These are phyloP conservation scores for Amanita subjunquillea DNA, from an alignment of 768 basidiomycete species.

Conservation along the genomic window DNA sequence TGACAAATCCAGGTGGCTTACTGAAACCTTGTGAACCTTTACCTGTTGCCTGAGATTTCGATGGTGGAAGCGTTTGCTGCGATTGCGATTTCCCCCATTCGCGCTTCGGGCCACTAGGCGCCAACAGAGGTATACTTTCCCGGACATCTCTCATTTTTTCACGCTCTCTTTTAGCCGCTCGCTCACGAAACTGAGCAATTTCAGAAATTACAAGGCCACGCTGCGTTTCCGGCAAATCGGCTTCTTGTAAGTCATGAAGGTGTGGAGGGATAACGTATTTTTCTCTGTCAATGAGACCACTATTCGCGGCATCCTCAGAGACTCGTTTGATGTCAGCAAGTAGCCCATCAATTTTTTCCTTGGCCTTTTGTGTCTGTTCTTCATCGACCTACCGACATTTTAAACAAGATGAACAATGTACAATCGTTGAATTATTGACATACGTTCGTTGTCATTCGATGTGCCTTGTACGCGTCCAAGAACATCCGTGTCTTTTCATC, in stretches of 20 bases:
- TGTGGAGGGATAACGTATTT: slow-evolving; percentile 93
- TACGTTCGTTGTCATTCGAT: slow-evolving; percentile 77
- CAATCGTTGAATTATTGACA: background rate
- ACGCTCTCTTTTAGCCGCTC: slow-evolving; percentile 82
- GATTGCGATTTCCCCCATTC: slow-evolving; percentile 69
- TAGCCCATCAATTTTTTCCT: slow-evolving; percentile 51
- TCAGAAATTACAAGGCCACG: slow-evolving; percentile 92
- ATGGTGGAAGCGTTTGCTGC: slow-evolving; percentile 20
- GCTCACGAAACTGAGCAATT: slow-evolving; percentile 93
- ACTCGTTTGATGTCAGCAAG: slow-evolving; percentile 62
- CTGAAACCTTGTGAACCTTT: slow-evolving; percentile 68
- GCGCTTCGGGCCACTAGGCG: slow-evolving; percentile 70
- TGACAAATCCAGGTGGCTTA: slow-evolving; percentile 80
- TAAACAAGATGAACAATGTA: background rate
- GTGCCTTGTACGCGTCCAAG: slow-evolving; percentile 74
- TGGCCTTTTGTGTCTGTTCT: slow-evolving; percentile 47
- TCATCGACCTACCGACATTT: slow-evolving; percentile 53
- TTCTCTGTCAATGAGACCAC: slow-evolving; percentile 70
- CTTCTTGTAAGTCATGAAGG: slow-evolving; percentile 91
- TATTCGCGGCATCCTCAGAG: slow-evolving; percentile 68
- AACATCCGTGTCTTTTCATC: slow-evolving; percentile 91
- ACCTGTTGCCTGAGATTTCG: slow-evolving; percentile 42
- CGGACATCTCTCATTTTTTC: slow-evolving; percentile 80
- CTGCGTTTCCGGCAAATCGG: slow-evolving; percentile 89
- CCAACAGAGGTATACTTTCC: slow-evolving; percentile 39